Conservation (phyloP, 768 basidiomycete genomes). For the Russula earlei region DNA sequence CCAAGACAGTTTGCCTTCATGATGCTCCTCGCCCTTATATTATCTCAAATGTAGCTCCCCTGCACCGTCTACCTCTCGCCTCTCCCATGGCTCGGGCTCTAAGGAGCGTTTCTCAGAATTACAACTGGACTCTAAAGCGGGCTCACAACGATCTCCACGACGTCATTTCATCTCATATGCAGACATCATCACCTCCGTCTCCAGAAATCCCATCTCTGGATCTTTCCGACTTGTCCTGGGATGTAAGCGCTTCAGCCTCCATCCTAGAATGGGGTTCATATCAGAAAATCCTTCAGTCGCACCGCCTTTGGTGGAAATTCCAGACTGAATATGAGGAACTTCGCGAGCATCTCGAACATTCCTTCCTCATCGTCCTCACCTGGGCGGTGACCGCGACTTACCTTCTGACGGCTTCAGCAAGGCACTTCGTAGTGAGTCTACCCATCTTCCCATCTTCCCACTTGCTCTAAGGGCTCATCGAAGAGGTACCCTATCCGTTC, state of each 20-base stretch:
- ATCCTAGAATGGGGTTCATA: neutral
- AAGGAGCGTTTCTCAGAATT: slow-evolving; percentile 7
- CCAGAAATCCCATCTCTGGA: neutral
- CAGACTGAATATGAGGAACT: slow-evolving; percentile 10
- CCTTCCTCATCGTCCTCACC: neutral
- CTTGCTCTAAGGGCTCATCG: neutral
- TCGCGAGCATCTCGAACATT: neutral
- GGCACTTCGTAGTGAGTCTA: slow-evolving; percentile 2
- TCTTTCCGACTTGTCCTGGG: neutral
- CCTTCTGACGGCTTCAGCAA: neutral
- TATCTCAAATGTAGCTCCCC: neutral
- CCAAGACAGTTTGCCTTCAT: too few species aligned
- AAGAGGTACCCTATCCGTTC: neutral
- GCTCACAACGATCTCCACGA: slow-evolving; percentile 13
- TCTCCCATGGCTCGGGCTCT: slow-evolving; percentile 8
- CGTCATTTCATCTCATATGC: neutral
- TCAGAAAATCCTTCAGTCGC: neutral
- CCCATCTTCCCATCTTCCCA: neutral
- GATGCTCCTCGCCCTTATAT: too few species aligned
- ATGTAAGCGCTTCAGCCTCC: neutral
- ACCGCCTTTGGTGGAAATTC: slow-evolving; percentile 6
- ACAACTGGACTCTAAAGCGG: slow-evolving; percentile 10
- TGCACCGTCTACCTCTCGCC: neutral
- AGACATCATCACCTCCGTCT: neutral
- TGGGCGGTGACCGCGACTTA: neutral